Conservation (phyloP, 768 basidiomycete species). For the Amanita fuliginea region DNA sequence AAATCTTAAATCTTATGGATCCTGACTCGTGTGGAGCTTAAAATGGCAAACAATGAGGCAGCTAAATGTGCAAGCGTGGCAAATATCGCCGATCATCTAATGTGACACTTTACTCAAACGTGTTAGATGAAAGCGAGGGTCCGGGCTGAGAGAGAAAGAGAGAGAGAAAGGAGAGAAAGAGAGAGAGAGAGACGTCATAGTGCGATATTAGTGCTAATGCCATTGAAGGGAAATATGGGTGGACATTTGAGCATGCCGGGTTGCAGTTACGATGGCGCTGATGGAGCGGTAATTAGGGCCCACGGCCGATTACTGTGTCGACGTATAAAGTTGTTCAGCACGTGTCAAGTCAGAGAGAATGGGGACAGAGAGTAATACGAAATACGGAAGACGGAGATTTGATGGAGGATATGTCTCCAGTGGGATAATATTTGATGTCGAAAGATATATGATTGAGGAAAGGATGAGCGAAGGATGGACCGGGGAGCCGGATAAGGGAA, state of each 20-base stretch:
- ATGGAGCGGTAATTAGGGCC: constrained; percentile 2
- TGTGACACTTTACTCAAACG: neutral
- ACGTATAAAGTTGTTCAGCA: neutral
- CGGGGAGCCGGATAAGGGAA: neutral
- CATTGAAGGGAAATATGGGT: too few relatives aligned
- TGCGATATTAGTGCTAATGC: neutral
- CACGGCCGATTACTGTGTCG: neutral
- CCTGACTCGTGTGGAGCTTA: constrained; percentile 1
- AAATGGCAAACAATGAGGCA: constrained; percentile 4
- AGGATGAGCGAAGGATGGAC: too few relatives aligned
- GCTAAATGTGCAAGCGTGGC: neutral
- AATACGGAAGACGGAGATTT: too few relatives aligned
- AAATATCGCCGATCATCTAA: constrained; percentile 4
- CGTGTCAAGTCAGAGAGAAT: too few relatives aligned
- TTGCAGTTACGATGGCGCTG: constrained; percentile 1
- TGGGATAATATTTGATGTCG: too few relatives aligned
- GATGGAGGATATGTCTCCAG: too few relatives aligned
- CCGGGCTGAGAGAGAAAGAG: too few relatives aligned
- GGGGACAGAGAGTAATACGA: too few relatives aligned
- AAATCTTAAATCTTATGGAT: neutral
- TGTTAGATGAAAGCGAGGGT: neutral
- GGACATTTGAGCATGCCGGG: too few relatives aligned
- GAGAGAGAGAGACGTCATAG: constrained; percentile 2
- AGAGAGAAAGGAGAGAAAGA: too few relatives aligned
- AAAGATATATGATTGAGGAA: too few relatives aligned